phyloP scores from a whole-genome alignment of 768 basidiomycete species.

The Suillus discolor region DNA sequence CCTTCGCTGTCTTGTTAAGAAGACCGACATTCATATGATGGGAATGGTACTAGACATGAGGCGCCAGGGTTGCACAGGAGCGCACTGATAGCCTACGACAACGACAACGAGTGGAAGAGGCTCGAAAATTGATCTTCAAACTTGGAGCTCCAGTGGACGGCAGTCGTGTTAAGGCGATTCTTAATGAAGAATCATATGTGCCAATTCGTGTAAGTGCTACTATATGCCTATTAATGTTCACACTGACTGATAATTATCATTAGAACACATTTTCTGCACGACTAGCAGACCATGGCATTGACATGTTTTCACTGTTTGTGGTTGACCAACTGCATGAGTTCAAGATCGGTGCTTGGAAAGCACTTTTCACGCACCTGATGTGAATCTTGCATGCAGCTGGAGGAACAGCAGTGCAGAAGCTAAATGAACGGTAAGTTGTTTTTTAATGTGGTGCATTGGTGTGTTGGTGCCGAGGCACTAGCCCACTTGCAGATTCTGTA shows the following conservation, averaged over 20 bases:
- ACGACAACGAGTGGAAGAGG: constrained; percentile 9
- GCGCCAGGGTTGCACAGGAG: not conserved
- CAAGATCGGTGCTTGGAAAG: not conserved
- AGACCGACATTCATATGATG: constrained; percentile 9
- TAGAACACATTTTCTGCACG: constrained; percentile 24
- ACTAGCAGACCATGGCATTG: constrained; percentile 19
- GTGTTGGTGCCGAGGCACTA: too few relatives aligned
- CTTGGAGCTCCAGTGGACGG: constrained; percentile 3
- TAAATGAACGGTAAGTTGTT: not conserved
- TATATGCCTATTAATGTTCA: not conserved
- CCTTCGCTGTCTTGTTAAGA: constrained; percentile 19
- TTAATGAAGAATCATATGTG: constrained; percentile 5
- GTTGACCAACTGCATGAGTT: constrained; percentile 6
- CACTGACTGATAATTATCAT: not conserved
- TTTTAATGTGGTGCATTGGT: not conserved
- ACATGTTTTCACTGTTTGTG: constrained; percentile 29
- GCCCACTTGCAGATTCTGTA: not conserved
- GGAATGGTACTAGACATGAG: constrained; percentile 16
- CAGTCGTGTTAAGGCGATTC: constrained; percentile 5
- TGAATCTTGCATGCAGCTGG: too few relatives aligned
- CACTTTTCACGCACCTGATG: too few relatives aligned
- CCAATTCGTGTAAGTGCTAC: constrained; percentile 10
- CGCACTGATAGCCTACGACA: not conserved
- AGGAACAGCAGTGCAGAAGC: not conserved
- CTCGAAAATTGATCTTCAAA: constrained; percentile 12